Evolutionary conservation across 2,329 filamentous ascomycete genomes (phyloP), one percentile per base, ranked within the genome.

Genomic region (Beauveria medogensis): DNA sequence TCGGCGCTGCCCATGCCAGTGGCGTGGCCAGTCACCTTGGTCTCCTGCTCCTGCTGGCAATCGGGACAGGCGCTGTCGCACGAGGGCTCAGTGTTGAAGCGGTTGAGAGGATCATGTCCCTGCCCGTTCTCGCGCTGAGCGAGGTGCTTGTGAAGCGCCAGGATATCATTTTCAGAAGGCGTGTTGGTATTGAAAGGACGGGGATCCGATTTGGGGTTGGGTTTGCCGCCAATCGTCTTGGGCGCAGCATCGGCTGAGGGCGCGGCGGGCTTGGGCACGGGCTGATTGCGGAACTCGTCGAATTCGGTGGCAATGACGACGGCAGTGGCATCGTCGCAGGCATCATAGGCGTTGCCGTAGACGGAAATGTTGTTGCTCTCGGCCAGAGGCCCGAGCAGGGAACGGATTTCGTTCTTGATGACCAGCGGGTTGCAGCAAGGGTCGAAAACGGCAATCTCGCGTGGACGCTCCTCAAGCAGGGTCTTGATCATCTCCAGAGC

Each of bases 371-470:
- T 77, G 22, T 76, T 74, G 16, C 74, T 76, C 14, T 78, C 73
- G 55, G 71, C 73, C 28, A 70, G 63, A 46, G 69, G 67, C 43
- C 71, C 73, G 10, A 82, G 71, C 16, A 81, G 71, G 53, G 67
- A 66, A 64, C 76, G 74, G 61, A 84, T 80, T 73, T 84, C 81
- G 40, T 75, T 73, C 68, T 76, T 75, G 64, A 82, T 73, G 37
- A 80, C 77, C 5, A 76, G 70, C 3, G 79, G 77, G 67, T 81
- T 80, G 68, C 81, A 83, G 72, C 78, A 82, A 1, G 88, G 86
- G 70, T 92, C 88, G 69, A 85, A 91, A 61, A 91, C 82, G 53
- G 84, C 81, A 55, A 91, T 80, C 69, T 87, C 83, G 5, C 75
- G 76, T 0, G 86, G 83, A 30, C 80, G 78, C 69, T 91, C 88